Conservation (phyloP, 305 asterid species). For the Caryopteris hybrid region DNA sequence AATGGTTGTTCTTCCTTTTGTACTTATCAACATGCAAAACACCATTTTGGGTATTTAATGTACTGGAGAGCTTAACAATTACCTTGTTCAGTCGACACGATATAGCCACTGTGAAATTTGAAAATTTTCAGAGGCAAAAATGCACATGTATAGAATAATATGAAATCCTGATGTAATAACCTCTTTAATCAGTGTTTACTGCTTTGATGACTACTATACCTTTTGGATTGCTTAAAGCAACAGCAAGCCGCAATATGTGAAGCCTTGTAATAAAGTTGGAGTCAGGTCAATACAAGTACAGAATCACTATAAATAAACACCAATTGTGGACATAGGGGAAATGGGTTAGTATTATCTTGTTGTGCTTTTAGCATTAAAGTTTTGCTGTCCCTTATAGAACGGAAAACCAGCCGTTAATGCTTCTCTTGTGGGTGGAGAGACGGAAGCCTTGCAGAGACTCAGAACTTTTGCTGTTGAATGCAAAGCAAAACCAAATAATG, state of each 20-base stretch:
- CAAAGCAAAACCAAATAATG: constrained; percentile 60
- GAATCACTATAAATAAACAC: not conserved
- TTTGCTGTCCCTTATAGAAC: constrained; percentile 38
- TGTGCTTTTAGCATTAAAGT: not conserved
- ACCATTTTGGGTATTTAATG: not conserved
- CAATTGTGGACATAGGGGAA: not conserved
- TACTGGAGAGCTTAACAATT: not conserved
- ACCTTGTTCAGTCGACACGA: not conserved
- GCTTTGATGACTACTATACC: not conserved
- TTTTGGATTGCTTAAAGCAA: not conserved
- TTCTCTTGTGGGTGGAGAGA: constrained; percentile 90
- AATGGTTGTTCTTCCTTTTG: not conserved
- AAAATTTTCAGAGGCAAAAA: not conserved
- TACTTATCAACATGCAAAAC: not conserved
- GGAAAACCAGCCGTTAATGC: constrained; percentile 59
- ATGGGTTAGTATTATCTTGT: not conserved
- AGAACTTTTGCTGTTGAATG: constrained; percentile 69
- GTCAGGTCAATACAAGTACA: not conserved
- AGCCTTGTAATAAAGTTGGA: not conserved
- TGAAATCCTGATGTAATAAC: not conserved
- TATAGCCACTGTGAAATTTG: not conserved
- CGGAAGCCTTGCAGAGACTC: constrained; percentile 86
- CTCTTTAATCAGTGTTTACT: not conserved
- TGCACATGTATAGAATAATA: not conserved
- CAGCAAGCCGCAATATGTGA: not conserved